Conservation (phyloP, 495 filamentous ascomycete genomes). For the Aspergillus nidulans region DNA sequence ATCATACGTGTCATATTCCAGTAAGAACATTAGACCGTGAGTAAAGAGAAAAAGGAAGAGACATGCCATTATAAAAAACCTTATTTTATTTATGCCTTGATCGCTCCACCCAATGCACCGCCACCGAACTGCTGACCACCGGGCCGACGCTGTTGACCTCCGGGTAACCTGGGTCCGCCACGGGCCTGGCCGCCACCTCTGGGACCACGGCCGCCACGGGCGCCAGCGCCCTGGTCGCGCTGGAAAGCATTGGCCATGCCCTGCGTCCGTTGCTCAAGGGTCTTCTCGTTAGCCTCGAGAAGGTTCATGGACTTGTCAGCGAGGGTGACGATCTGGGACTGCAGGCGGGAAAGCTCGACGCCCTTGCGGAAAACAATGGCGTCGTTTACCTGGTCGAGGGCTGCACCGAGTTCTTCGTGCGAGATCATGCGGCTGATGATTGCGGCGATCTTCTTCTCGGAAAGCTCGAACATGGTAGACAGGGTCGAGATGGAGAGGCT, state of each 20-base stretch:
- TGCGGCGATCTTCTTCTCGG: slow-evolving; percentile 83
- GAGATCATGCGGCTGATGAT: slow-evolving; percentile 99
- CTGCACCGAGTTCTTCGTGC: slow-evolving; percentile 94
- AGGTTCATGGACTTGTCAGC: slow-evolving; percentile 93
- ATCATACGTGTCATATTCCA: slow-evolving; percentile 22
- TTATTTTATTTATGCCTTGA: slow-evolving; percentile 51
- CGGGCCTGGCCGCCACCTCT: slow-evolving; percentile 64
- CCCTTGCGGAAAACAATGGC: slow-evolving; percentile 99
- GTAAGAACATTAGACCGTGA: slow-evolving; percentile 24
- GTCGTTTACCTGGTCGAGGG: slow-evolving; percentile 94
- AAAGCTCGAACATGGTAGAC: slow-evolving; percentile 91
- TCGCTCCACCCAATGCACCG: slow-evolving; percentile 60
- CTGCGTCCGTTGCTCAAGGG: slow-evolving; percentile 92
- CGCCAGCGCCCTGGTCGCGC: slow-evolving; percentile 72
- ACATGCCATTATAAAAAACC: slow-evolving; percentile 39
- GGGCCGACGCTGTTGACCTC: slow-evolving; percentile 47
- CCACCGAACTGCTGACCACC: slow-evolving; percentile 61
- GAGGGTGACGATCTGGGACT: slow-evolving; percentile 89
- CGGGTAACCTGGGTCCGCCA: slow-evolving; percentile 54
- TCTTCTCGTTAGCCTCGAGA: slow-evolving; percentile 96
- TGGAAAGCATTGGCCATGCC: slow-evolving; percentile 94
- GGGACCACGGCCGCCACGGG: slow-evolving; percentile 61
- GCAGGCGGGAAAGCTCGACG: slow-evolving; percentile 91
- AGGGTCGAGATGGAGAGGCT: slow-evolving; percentile 83
- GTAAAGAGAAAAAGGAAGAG: slow-evolving; percentile 21